phyloP scores from a whole-genome alignment of 2,329 filamentous ascomycete genomes.

The Aspergillus bombycis region DNA sequence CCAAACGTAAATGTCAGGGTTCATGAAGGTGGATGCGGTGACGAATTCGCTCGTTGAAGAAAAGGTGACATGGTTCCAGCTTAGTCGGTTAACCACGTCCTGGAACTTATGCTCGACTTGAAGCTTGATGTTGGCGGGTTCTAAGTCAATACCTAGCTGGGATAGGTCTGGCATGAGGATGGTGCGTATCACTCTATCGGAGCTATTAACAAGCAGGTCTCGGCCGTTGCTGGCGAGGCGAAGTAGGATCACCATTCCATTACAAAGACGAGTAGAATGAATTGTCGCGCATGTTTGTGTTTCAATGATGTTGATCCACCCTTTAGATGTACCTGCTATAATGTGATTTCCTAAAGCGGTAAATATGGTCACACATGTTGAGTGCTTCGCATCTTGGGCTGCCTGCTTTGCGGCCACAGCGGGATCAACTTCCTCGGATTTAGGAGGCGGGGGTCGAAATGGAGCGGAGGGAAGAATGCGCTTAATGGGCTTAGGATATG shows the following conservation, averaged over 20 bases:
- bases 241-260: constrained; percentile 84
- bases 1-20: constrained; percentile 98
- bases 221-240: constrained; percentile 82
- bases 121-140: constrained; percentile 82
- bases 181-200: constrained; percentile 92
- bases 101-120: constrained; percentile 98
- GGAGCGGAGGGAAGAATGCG: constrained; percentile 80
- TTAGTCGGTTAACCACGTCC: constrained; percentile 90
- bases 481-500: constrained; percentile 70
- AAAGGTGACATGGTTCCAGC: constrained; percentile 97
- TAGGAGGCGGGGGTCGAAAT: constrained; percentile 67
- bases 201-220: constrained; percentile 87
- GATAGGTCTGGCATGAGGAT: constrained; percentile 81
- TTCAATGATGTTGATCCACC: constrained; percentile 94
- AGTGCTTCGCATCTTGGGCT: constrained; percentile 90
- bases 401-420: constrained; percentile 76
- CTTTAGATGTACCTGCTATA: constrained; percentile 90
- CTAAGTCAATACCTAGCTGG: constrained; percentile 60
- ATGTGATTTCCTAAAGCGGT: constrained; percentile 84
- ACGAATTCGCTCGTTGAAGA: constrained; percentile 94
- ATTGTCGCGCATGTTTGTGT: constrained; percentile 78
- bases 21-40: constrained; percentile 94
- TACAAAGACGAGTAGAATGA: constrained; percentile 85
- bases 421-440: constrained; percentile 65
- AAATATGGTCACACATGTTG: constrained; percentile 91